Percentiles rank a stretch among this genome's conserved stretches.
phyloP scores from a whole-genome alignment of 805 yeast genomes.

The Spathaspora passalidarum region DNA sequence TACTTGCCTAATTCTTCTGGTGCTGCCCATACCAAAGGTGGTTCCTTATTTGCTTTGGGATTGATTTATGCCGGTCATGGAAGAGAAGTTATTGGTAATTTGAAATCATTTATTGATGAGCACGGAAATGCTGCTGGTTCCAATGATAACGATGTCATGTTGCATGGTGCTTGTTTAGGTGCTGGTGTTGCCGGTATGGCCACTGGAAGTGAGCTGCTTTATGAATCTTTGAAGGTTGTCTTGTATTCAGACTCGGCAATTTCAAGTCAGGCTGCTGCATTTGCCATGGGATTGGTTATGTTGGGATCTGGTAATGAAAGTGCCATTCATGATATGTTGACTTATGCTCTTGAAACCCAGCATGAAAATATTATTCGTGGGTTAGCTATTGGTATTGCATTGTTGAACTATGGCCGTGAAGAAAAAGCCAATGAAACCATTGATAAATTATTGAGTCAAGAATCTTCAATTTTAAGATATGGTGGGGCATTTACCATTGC shows the following conservation, averaged over 20 bases:
- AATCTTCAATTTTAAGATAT: slow-evolving; percentile 82
- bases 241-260: slow-evolving; percentile 87
- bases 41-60: slow-evolving; percentile 90
- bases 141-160: slow-evolving; percentile 72
- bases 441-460: slow-evolving; percentile 63
- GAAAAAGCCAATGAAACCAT: slow-evolving; percentile 72
- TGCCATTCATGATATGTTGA: slow-evolving; percentile 74
- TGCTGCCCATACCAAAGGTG: slow-evolving; percentile 91
- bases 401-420: slow-evolving; percentile 83
- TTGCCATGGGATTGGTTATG: slow-evolving; percentile 95
- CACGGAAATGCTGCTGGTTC: slow-evolving; percentile 62
- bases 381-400: slow-evolving; percentile 84
- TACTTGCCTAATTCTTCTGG: slow-evolving; percentile 82
- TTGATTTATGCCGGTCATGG: slow-evolving; percentile 96
- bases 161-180: slow-evolving; percentile 96
- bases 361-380: slow-evolving; percentile 95
- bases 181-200: slow-evolving; percentile 98
- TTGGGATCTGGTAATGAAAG: slow-evolving; percentile 78
- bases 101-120: slow-evolving; percentile 69
- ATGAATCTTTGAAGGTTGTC: slow-evolving; percentile 79
- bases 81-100: slow-evolving; percentile 74
- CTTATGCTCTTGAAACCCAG: slow-evolving; percentile 91
- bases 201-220: slow-evolving; percentile 65
- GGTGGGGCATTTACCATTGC: slow-evolving; percentile 96
- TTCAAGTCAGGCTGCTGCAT: slow-evolving; percentile 94